Base-by-base conservation (phyloP, 768 basidiomycete genomes). In the Xerocomellus chrysenteron region DNA sequence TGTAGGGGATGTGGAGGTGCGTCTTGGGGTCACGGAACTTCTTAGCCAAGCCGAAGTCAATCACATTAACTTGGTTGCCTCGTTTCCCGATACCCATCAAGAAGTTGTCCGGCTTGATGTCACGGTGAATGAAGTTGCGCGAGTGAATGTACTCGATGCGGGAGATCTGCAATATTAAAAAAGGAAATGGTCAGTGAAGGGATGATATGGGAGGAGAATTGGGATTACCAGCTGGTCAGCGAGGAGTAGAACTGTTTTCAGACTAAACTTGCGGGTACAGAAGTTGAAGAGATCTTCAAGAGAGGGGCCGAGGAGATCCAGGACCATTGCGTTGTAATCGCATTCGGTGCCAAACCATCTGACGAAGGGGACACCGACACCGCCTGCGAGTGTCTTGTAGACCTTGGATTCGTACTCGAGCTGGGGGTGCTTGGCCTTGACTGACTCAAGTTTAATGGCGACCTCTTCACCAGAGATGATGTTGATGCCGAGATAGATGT, bases 11-110 rank as follows among this genome's bases (percentile, higher is more conserved):
- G 74, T 99, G 97, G 39, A 99, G 85, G 72, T 98, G 97, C 57
- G 97, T 99, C 87, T 98, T 98, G 32, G 97, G 95, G 78, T 99
- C 97, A 59, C 97, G 86, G 84, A 95, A 99, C 81, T 99, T 99
- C 84, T 98, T 99, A 30, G 97, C 97, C 46, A 99, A 84, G 79
- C 97, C 94, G 54, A 97, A 97, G 70, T 97, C 94, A 71, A 96
- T 92, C 64, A 98, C 92, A 67, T 99, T 99, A 78, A 99, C 97
- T 75, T 99, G 97, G 72, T 98, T 99, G 61, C 97, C 96, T 64
- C 97, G 94, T 80, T 98, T 98, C 65, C 97, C 97, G 64, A 98
- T 98, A 44, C 96, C 96, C 96, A 99, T 99, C 71, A 99, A 76
- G 80, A 99, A 99, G 79, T 99, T 98, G 81, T 98, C 96, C 37